Conservation (phyloP, 2,329 filamentous ascomycete genomes). For the Hymenoscyphus repandus region DNA sequence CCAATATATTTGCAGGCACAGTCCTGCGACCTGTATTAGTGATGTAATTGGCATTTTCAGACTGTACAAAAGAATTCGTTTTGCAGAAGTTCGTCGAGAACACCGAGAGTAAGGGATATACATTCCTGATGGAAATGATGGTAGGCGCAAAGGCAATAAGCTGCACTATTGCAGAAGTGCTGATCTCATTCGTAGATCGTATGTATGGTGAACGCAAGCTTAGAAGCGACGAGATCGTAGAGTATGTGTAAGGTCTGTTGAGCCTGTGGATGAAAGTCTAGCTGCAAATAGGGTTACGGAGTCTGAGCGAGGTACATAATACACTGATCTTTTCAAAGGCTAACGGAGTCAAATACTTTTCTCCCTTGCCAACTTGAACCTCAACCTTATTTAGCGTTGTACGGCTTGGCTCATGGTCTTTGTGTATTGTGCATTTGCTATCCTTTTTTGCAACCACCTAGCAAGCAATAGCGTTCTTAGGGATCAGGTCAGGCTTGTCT, state of each 20-base stretch:
- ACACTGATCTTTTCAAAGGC: not conserved
- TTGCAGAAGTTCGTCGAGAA: slow-evolving; percentile 83
- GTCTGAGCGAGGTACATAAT: slow-evolving; percentile 1
- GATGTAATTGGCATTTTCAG: slow-evolving; percentile 87
- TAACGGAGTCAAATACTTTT: not conserved
- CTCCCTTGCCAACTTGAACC: not conserved
- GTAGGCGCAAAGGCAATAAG: slow-evolving; percentile 95
- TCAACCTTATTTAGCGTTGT: too few species aligned
- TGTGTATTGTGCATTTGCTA: too few species aligned
- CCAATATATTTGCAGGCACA: slow-evolving; percentile 92
- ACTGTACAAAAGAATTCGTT: slow-evolving; percentile 86
- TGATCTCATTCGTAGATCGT: slow-evolving; percentile 93
- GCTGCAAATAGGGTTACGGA: not conserved
- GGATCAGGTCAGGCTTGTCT: too few species aligned
- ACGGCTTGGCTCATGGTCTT: too few species aligned
- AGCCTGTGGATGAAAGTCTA: slow-evolving; percentile 73
- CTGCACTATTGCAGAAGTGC: slow-evolving; percentile 88
- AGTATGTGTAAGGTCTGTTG: slow-evolving; percentile 85
- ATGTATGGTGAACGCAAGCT: slow-evolving; percentile 95
- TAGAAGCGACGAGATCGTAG: slow-evolving; percentile 89
- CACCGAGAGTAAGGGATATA: slow-evolving; percentile 95
- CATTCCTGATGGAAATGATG: slow-evolving; percentile 99
- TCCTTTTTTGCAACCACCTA: too few species aligned
- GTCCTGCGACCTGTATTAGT: slow-evolving; percentile 84
- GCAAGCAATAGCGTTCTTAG: too few species aligned